Conservation (phyloP, 257 asterid genomes). For the Gentiana straminea region DNA sequence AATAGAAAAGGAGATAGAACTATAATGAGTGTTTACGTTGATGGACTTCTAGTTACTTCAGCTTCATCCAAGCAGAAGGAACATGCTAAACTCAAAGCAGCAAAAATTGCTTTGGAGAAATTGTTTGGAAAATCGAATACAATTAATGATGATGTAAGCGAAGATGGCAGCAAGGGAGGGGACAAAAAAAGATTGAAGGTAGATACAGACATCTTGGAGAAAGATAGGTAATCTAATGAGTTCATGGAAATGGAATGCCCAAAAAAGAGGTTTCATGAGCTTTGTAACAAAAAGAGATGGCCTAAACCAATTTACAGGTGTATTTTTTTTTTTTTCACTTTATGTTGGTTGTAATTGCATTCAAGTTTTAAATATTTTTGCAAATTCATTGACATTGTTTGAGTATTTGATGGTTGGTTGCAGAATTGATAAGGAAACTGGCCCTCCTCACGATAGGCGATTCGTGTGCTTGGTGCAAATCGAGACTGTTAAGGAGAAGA, state of each 20-base stretch:
- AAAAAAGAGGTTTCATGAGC: slow-evolving; percentile 55
- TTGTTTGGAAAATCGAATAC: slow-evolving; percentile 14
- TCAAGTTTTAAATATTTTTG: not conserved
- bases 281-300: slow-evolving; percentile 74
- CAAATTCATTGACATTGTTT: not conserved
- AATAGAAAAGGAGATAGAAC: slow-evolving; percentile 33
- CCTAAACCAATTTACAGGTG: slow-evolving; percentile 63
- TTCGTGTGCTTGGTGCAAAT: slow-evolving; percentile 56
- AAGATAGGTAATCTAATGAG: no score
- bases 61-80: slow-evolving; percentile 60
- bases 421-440: slow-evolving; percentile 46
- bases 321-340: not conserved
- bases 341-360: not conserved
- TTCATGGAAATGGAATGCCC: slow-evolving; percentile 23
- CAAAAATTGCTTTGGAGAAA: slow-evolving; percentile 50
- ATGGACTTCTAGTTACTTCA: slow-evolving; percentile 44
- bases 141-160: slow-evolving; percentile 17
- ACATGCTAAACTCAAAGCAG: slow-evolving; percentile 69
- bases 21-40: slow-evolving; percentile 45
- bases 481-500: slow-evolving; percentile 17
- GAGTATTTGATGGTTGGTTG: not conserved
- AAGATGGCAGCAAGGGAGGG: no score
- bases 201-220: no score
- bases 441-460: slow-evolving; percentile 49
- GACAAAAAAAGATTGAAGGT: no score